A percentile compares a stretch with the other conserved stretches of the same genome.
phyloP scores from a whole-genome alignment of 2,329 filamentous ascomycete species.

The Madurella mycetomatis region DNA sequence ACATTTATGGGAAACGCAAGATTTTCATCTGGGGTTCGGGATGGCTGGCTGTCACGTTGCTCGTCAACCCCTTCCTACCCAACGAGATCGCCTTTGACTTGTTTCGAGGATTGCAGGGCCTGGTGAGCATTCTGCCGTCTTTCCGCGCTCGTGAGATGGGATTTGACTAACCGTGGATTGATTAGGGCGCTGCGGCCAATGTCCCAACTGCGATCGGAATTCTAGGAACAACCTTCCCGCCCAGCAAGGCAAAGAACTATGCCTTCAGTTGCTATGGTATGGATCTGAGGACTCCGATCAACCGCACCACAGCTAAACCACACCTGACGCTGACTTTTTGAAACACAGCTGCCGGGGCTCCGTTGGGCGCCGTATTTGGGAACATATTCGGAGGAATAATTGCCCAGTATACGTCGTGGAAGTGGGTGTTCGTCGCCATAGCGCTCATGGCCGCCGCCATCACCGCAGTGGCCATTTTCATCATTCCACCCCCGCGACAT shows the following conservation, averaged over 20 bases:
- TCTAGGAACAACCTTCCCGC: constrained; percentile 61
- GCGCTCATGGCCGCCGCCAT: constrained; percentile 56
- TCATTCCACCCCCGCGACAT: constrained; percentile 52
- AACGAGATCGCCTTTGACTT: constrained; percentile 66
- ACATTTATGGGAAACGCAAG: constrained; percentile 61
- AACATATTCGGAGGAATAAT: constrained; percentile 62
- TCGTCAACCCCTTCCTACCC: constrained; percentile 59
- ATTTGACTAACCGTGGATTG: not conserved
- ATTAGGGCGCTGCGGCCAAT: constrained; percentile 60
- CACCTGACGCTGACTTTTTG: not conserved
- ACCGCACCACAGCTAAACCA: too few relatives aligned
- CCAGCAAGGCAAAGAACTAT: constrained; percentile 65
- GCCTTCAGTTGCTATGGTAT: constrained; percentile 60
- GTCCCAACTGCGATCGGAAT: constrained; percentile 69
- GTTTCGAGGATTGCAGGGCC: constrained; percentile 61
- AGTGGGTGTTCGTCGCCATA: constrained; percentile 63
- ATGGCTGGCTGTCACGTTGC: constrained; percentile 56
- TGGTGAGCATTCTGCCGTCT: constrained; percentile 35
- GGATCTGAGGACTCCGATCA: constrained; percentile 8
- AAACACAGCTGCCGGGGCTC: constrained; percentile 54
- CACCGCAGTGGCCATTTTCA: constrained; percentile 51
- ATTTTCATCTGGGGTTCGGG: constrained; percentile 62
- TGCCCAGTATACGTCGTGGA: constrained; percentile 58
- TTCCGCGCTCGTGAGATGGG: not conserved
- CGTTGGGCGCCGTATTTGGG: constrained; percentile 60